Base-by-base conservation (phyloP, 78 protist genomes). In the Isochrysis galbana region DNA sequence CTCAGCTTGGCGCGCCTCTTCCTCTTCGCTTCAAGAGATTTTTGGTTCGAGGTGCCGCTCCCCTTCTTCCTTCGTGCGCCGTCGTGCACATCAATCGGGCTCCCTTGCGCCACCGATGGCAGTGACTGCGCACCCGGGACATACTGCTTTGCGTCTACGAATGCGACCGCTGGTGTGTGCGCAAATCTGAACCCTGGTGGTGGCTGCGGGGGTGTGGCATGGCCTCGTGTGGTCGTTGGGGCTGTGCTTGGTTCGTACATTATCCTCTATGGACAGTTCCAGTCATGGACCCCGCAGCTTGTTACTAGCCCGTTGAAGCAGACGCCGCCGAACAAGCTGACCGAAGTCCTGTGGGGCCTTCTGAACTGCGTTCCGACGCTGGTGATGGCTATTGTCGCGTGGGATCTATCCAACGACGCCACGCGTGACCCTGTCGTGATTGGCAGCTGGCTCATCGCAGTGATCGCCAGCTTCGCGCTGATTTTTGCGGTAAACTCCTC, bases 1-100 rank as follows among this genome's bases (percentile, higher is more conserved):
- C 95, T 94, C 90, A 88, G 90, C 29, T 44, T 69, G 39, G 93
- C 93, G 74, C 89, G 95, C 32, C 21, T 54, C 67, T 94, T 90
- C 69, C 92, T 94, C 34, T 94, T 94, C 32, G 93, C 67, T n/a
- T 84, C 93, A 32, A 51, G 95, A 11, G 95, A 94, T 93, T 25
- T 94, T 10, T 94, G 95, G 95, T 94, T 94, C 74, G 95, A 94
- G 82, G 90, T 47, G 45, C 91, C 90, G 7, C 61, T 89, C 47
- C 91, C 91, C 41, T 67, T 69, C 84, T 89, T 44, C 83, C 83
- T 89, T n/a, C 91, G 91, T 38, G 32, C 32, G 45, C 51, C 54
- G 19, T 23, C 14, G 32, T 23, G 38, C 69, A 32, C 10, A 7
- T 23, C n/a, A 23, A 7, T 61, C 23, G 74, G 74, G 36, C 5